phyloP scores from a whole-genome alignment of 345 rosid genomes.

The Euphorbia pulcherrima region DNA sequence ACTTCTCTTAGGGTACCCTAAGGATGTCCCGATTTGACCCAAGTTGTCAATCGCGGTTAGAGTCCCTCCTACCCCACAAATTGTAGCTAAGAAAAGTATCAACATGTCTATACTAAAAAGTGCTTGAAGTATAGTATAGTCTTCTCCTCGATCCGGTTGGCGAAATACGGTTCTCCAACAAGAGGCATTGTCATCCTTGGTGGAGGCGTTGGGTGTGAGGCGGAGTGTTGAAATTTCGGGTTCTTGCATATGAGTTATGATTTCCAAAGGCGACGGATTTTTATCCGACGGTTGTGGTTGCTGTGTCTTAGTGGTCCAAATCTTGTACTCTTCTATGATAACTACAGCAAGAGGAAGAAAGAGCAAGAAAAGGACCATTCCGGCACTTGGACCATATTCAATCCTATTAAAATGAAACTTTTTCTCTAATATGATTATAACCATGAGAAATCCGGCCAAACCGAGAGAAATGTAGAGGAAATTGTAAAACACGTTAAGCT shows the following conservation, averaged over 20 bases:
- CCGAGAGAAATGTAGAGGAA: constrained; percentile 53
- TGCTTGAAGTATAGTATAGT: constrained; percentile 57
- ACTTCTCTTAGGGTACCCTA: constrained; percentile 47
- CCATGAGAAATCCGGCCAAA: constrained; percentile 57
- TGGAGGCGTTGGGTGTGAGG: too few species aligned
- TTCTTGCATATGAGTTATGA: constrained; percentile 25
- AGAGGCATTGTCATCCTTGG: constrained; percentile 14
- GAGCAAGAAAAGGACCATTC: constrained; percentile 47
- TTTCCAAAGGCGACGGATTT: constrained; percentile 26
- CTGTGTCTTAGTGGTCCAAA: constrained; percentile 30
- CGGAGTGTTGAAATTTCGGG: neutral
- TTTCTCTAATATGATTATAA: constrained; percentile 44
- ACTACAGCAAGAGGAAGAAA: constrained; percentile 48
- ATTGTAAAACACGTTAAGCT: constrained; percentile 47
- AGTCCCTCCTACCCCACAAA: constrained; percentile 59
- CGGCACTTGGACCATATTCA: constrained; percentile 45
- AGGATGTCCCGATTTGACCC: constrained; percentile 56
- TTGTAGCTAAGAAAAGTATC: constrained; percentile 48
- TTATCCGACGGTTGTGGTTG: constrained; percentile 18
- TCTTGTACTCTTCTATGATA: constrained; percentile 45
- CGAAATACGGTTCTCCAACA: constrained; percentile 49
- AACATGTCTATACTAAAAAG: constrained; percentile 56
- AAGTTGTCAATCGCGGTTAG: constrained; percentile 61
- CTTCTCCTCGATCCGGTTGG: constrained; percentile 57
- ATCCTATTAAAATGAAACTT: constrained; percentile 19